Conservation (phyloP, 1,139 yeast genomes). For the Sugiyamaella xylanicola region DNA sequence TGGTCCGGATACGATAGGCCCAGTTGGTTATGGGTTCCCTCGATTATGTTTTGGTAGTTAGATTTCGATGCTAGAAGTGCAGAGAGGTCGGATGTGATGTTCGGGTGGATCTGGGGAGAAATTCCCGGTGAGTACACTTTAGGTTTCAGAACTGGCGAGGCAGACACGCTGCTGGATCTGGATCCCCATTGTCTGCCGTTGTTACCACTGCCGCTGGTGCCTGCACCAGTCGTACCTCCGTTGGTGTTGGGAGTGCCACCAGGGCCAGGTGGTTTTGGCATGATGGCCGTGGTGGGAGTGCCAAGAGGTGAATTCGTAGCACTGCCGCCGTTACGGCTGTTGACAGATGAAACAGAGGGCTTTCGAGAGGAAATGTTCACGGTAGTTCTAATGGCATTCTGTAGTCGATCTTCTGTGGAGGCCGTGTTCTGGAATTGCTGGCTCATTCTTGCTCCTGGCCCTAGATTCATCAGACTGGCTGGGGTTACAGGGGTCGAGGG, state of each 20-base stretch:
- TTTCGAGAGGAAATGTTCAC: slow-evolving; percentile 26
- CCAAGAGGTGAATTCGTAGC: slow-evolving; percentile 24
- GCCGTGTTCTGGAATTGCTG: slow-evolving; percentile 22
- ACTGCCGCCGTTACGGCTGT: slow-evolving; percentile 17
- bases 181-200: slow-evolving; percentile 22
- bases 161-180: slow-evolving; percentile 24
- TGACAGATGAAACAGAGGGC: slow-evolving; percentile 17
- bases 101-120: slow-evolving; percentile 32
- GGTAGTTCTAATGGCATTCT: slow-evolving; percentile 35
- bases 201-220: not conserved
- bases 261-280: slow-evolving; percentile 30
- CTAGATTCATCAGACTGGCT: slow-evolving; percentile 48
- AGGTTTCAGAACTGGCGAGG: slow-evolving; percentile 35
- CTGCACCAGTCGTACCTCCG: not conserved
- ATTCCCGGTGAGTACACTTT: slow-evolving; percentile 28
- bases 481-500: slow-evolving; percentile 33
- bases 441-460: slow-evolving; percentile 18
- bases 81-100: slow-evolving; percentile 35
- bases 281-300: slow-evolving; percentile 28
- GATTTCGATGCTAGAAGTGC: slow-evolving; percentile 46
- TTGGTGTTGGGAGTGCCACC: slow-evolving; percentile 17
- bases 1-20: slow-evolving; percentile 47
- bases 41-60: slow-evolving; percentile 49
- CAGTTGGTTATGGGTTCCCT: slow-evolving; percentile 47
- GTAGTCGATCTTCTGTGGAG: slow-evolving; percentile 33